These are phyloP conservation scores for Cenchrus fungigraminus DNA, from an alignment of 176 grass and related monocot species.

Conservation along the genomic window DNA sequence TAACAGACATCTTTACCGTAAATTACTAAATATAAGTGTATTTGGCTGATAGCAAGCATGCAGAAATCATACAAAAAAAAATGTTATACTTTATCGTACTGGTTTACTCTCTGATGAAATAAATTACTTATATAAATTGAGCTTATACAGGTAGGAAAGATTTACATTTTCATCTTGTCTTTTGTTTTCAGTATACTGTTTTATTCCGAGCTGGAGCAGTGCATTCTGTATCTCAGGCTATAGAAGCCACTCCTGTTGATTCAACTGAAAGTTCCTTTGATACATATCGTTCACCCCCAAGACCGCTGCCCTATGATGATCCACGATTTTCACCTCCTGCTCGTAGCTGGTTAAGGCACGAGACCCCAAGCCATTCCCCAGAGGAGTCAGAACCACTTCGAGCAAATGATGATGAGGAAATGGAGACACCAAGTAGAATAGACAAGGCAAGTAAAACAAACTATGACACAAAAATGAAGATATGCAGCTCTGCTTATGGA, in stretches of 20 bases:
- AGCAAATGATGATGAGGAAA: conserved; percentile 55
- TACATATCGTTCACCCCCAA: conserved; percentile 77
- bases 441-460: conserved; percentile 69
- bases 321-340: conserved; percentile 70
- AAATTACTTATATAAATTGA: background rate
- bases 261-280: conserved; percentile 62
- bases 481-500: conserved; percentile 56
- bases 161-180: conserved; percentile 20
- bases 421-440: conserved; percentile 52
- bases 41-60: background rate
- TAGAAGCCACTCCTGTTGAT: conserved; percentile 74
- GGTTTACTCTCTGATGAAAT: background rate
- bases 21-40: background rate
- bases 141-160: background rate
- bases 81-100: background rate
- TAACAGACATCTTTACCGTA: background rate
- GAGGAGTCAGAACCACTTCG: conserved; percentile 77
- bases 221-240: conserved; percentile 63
- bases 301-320: conserved; percentile 91
- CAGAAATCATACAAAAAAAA: background rate
- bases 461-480: conserved; percentile 67
- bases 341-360: conserved; percentile 54
- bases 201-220: conserved; percentile 71
- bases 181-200: conserved; percentile 68
- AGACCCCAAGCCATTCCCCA: conserved; percentile 65